Percentiles rank a stretch among this genome's conserved stretches.
Conservation (phyloP, 306 rosid species). For the Citrullus amarus region DNA sequence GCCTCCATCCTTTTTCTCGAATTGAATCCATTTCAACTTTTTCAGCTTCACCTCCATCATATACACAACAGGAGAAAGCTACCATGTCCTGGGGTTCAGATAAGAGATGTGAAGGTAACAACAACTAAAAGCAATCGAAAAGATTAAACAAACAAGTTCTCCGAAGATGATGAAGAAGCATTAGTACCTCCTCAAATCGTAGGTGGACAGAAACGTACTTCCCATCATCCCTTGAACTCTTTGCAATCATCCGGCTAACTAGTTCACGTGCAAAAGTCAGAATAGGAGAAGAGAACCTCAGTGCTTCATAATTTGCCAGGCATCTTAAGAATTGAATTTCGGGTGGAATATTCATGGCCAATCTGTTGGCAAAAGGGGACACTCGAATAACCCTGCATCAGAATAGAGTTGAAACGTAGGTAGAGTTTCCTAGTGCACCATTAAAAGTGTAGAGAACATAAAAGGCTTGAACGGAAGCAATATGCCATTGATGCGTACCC, state of each 20-base stretch:
- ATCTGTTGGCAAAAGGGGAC: constrained; percentile 88
- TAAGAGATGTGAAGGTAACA: background rate
- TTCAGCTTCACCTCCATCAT: constrained; percentile 78
- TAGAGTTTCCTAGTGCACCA: background rate
- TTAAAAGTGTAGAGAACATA: background rate
- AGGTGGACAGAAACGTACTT: constrained; percentile 78
- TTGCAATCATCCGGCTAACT: constrained; percentile 55
- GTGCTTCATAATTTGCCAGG: constrained; percentile 75
- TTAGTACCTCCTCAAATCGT: constrained; percentile 91
- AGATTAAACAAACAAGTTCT: background rate
- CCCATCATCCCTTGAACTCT: constrained; percentile 62
- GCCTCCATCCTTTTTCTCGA: constrained; percentile 80
- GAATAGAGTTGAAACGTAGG: background rate
- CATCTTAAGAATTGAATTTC: constrained; percentile 81
- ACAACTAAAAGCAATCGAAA: background rate
- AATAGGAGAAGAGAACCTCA: constrained; percentile 72
- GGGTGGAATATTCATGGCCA: constrained; percentile 91
- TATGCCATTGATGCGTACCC: constrained; percentile 39
- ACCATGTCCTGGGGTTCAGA: constrained; percentile 67
- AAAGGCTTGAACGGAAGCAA: background rate
- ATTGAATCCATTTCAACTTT: constrained; percentile 63
- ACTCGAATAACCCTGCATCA: constrained; percentile 69
- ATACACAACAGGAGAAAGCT: constrained; percentile 90
- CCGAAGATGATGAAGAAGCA: background rate
- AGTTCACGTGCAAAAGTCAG: constrained; percentile 53